A percentile compares a stretch with the other conserved stretches of the same genome.
phyloP scores from a whole-genome alignment of 495 filamentous ascomycete genomes.

The Choiromyces venosus region DNA sequence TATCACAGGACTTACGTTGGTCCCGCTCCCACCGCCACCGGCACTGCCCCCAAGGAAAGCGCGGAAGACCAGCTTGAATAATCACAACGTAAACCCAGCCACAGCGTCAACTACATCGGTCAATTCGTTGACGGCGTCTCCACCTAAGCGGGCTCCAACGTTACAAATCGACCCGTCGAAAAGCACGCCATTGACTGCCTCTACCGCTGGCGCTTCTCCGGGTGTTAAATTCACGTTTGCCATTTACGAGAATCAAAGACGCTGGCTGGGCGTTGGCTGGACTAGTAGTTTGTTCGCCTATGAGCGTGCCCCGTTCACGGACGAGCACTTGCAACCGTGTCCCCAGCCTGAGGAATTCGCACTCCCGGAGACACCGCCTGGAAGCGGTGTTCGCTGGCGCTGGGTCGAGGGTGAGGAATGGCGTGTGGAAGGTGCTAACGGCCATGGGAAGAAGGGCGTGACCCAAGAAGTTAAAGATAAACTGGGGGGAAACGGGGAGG shows the following conservation, averaged over 20 bases:
- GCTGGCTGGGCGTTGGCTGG: conserved; percentile 95
- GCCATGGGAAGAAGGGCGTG: conserved; percentile 43
- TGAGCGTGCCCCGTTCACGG: conserved; percentile 86
- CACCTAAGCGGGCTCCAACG: conserved; percentile 15
- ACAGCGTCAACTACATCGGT: conserved; percentile 33
- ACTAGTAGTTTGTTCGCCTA: conserved; percentile 82
- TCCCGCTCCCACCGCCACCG: conserved; percentile 42
- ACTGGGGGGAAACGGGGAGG: conserved; percentile 46
- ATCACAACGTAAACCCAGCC: conserved; percentile 13
- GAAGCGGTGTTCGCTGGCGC: conserved; percentile 73
- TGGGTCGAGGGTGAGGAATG: conserved; percentile 83
- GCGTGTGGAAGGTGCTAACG: conserved; percentile 67
- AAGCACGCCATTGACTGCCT: conserved; percentile 32
- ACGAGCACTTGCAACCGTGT: conserved; percentile 82
- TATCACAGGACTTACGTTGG: conserved; percentile 74
- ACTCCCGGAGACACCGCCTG: conserved; percentile 73
- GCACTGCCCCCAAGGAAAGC: conserved; percentile 32
- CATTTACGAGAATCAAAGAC: conserved; percentile 90
- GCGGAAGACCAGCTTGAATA: conserved; percentile 18
- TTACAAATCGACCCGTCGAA: conserved; percentile 16
- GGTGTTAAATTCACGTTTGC: conserved; percentile 94
- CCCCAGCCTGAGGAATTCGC: conserved; percentile 75
- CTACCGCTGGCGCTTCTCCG: conserved; percentile 46
- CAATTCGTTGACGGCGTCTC: conserved; percentile 12
- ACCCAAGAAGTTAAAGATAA: conserved; percentile 45